Conservation (phyloP, 805 yeast species). For the Hanseniaspora mollemarum region DNA sequence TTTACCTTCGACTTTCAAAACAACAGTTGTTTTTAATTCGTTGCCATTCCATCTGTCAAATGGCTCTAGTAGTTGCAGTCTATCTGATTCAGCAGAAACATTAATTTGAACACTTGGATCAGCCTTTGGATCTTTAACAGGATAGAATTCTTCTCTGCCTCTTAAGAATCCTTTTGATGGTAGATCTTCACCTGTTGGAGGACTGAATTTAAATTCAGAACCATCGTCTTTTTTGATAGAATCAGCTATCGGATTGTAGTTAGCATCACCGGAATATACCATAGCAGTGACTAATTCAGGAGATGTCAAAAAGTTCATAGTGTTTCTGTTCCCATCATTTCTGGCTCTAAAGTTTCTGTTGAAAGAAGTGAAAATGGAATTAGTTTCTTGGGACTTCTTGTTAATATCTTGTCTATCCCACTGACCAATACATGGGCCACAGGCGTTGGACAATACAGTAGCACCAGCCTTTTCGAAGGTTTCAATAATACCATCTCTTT, state of each 20-base stretch:
- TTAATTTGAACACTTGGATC: conserved; percentile 46
- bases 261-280: conserved; percentile 87
- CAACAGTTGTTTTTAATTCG: conserved; percentile 64
- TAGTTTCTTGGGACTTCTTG: conserved; percentile 52
- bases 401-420: conserved; percentile 87
- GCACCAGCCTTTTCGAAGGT: conserved; percentile 83
- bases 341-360: conserved; percentile 96
- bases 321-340: conserved; percentile 95
- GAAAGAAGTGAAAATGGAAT: conserved; percentile 91
- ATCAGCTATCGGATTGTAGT: conserved; percentile 85
- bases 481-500: conserved; percentile 80
- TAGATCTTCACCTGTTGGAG: conserved; percentile 76
- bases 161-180: conserved; percentile 66
- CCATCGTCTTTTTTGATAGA: conserved; percentile 63
- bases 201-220: conserved; percentile 58
- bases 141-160: conserved; percentile 69
- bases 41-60: conserved; percentile 77
- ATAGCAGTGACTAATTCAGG: conserved; percentile 96
- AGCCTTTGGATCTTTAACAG: conserved; percentile 56
- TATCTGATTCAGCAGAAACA: conserved; percentile 81
- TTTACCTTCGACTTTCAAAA: conserved; percentile 90
- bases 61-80: conserved; percentile 84
- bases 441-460: conserved; percentile 86
- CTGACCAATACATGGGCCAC: conserved; percentile 99
- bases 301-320: conserved; percentile 96